Evolutionary conservation across 2,329 filamentous ascomycete genomes (phyloP).

Genomic region (Alternaria sp.): DNA sequence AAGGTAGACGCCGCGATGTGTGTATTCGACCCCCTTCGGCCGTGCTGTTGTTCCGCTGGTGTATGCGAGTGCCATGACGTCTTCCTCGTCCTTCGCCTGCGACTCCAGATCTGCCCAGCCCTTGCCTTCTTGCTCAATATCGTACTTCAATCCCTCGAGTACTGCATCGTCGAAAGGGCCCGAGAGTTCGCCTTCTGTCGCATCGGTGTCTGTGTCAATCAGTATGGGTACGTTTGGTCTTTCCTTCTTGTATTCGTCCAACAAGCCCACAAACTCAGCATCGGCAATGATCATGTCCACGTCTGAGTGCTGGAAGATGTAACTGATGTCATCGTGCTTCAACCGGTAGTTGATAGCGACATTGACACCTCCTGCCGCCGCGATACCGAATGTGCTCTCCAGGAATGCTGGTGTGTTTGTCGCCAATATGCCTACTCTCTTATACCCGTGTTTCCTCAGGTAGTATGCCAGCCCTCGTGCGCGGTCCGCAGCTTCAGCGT

Average conservation of each 20-base stretch:
- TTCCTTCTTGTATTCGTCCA: conserved; percentile 68
- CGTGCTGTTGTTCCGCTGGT: conserved; percentile 91
- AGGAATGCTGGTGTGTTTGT: conserved; percentile 96
- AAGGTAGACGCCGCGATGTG: conserved; percentile 85
- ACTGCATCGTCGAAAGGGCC: conserved; percentile 87
- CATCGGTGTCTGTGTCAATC: conserved; percentile 84
- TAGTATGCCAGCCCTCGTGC: conserved; percentile 89
- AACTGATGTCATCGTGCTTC: conserved; percentile 83
- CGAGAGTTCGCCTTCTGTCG: conserved; percentile 71
- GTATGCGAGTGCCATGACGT: conserved; percentile 85
- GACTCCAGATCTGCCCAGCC: conserved; percentile 81
- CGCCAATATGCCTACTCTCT: conserved; percentile 81
- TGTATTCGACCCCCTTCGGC: conserved; percentile 93
- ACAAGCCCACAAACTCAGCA: conserved; percentile 73
- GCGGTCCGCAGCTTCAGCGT: conserved; percentile 82
- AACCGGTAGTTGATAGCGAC: conserved; percentile 77
- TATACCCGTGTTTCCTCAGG: conserved; percentile 73
- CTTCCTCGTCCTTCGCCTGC: conserved; percentile 76
- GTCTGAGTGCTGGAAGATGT: conserved; percentile 87
- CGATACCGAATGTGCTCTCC: conserved; percentile 86
- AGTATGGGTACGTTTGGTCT: conserved; percentile 73
- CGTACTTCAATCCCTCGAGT: conserved; percentile 77
- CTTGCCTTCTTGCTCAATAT: conserved; percentile 66
- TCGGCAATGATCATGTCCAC: conserved; percentile 89
- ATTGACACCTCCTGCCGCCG: conserved; percentile 78